Percentiles rank a stretch among this genome's conserved stretches.
These are phyloP conservation scores for Apiotrichum gracile DNA, from an alignment of 1,284 basidiomycete genomes.

Conservation along the genomic window DNA sequence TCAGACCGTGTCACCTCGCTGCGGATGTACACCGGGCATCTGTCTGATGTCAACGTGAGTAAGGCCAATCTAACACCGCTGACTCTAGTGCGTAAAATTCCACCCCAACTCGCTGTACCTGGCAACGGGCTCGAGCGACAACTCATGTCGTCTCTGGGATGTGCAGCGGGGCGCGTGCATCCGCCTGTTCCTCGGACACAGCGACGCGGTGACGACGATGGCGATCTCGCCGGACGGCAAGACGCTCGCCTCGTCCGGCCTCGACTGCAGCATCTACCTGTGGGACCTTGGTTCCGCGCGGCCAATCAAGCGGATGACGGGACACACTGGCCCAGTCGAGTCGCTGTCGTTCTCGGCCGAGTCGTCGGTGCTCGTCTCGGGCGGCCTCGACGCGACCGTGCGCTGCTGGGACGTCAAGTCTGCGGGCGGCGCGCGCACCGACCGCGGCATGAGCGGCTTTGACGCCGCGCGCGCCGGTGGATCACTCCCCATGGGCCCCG, in stretches of 20 bases:
- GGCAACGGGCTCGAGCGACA: constrained; percentile 93
- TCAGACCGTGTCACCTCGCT: constrained; percentile 84
- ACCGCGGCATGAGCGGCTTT: constrained; percentile 1
- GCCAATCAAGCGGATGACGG: constrained; percentile 94
- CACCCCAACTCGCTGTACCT: constrained; percentile 97
- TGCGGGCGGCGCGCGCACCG: constrained; percentile 57
- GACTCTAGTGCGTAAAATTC: constrained; percentile 76
- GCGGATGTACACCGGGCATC: constrained; percentile 90
- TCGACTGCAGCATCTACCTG: constrained; percentile 86
- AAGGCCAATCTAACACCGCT: background rate
- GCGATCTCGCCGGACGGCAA: constrained; percentile 90
- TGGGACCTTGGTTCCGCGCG: constrained; percentile 94
- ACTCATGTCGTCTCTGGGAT: constrained; percentile 95
- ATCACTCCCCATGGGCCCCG: constrained; percentile 31
- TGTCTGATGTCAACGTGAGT: constrained; percentile 94
- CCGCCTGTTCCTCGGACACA: constrained; percentile 92
- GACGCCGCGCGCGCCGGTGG: constrained; percentile 8
- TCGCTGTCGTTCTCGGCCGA: constrained; percentile 88
- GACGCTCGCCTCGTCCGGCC: constrained; percentile 81
- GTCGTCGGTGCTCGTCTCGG: constrained; percentile 81
- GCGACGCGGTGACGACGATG: constrained; percentile 78
- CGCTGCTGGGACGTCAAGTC: constrained; percentile 92
- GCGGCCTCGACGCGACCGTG: constrained; percentile 87
- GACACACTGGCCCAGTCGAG: constrained; percentile 82
- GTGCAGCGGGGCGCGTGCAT: constrained; percentile 93